Evolutionary conservation across 1,139 yeast genomes (phyloP).

Genomic region (Kluyveromyces sp.): DNA sequence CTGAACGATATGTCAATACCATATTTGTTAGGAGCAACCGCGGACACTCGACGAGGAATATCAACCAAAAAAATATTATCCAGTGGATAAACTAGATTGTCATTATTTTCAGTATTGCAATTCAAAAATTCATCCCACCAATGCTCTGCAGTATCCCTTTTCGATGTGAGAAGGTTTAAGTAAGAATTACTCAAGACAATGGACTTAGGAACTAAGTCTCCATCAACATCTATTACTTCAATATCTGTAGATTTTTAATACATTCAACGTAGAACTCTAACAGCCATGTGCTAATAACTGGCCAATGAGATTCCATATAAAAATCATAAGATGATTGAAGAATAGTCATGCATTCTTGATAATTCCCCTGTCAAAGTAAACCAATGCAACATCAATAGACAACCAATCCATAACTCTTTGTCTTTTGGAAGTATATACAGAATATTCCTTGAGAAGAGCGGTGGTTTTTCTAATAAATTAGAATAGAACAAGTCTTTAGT

Average conservation of each 20-base stretch:
- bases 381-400: constrained; percentile 72
- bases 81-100: constrained; percentile 18
- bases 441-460: constrained; percentile 16
- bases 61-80: constrained; percentile 19
- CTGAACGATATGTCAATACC: constrained; percentile 15
- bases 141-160: constrained; percentile 14
- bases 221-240: constrained; percentile 20
- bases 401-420: constrained; percentile 64
- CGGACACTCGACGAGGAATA: constrained; percentile 6
- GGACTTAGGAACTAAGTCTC: constrained; percentile 20
- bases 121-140: constrained; percentile 26
- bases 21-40: constrained; percentile 17
- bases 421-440: constrained; percentile 19
- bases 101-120: constrained; percentile 11
- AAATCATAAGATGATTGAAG: constrained; percentile 62
- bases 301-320: constrained; percentile 69
- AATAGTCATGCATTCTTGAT: constrained; percentile 52
- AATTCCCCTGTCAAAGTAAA: constrained; percentile 55
- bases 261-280: constrained; percentile 64
- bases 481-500: constrained; percentile 30
- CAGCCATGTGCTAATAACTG: constrained; percentile 55
- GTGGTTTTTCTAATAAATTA: constrained; percentile 20
- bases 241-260: constrained; percentile 35
- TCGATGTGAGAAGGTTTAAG: constrained; percentile 22
- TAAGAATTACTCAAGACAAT: constrained; percentile 25